phyloP scores from a whole-genome alignment of 2,329 filamentous ascomycete genomes.

The Verticillium klebahnii region DNA sequence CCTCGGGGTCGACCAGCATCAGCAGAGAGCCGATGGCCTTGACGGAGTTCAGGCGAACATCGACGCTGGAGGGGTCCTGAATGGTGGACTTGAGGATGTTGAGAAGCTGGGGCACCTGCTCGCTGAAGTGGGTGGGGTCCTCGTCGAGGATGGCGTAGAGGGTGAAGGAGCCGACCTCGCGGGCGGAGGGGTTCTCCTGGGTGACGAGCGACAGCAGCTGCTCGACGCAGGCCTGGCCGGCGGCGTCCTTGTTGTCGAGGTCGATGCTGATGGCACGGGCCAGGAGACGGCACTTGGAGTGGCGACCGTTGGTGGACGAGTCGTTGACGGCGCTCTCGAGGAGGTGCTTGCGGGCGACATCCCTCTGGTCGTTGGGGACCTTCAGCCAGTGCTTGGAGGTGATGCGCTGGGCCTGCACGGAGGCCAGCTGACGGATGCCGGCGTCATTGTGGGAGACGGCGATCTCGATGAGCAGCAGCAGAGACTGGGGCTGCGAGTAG shows the following conservation, averaged over 20 bases:
- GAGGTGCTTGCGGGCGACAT: constrained; percentile 73
- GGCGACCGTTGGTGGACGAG: constrained; percentile 69
- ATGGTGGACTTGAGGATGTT: constrained; percentile 82
- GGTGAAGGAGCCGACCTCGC: constrained; percentile 89
- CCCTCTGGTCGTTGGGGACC: constrained; percentile 71
- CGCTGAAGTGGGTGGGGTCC: constrained; percentile 77
- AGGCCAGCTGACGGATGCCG: constrained; percentile 80
- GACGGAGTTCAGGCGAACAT: constrained; percentile 93
- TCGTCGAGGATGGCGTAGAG: constrained; percentile 89
- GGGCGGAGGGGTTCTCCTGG: constrained; percentile 69
- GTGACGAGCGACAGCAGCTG: constrained; percentile 75
- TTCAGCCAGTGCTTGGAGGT: constrained; percentile 82
- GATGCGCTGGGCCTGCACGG: constrained; percentile 81
- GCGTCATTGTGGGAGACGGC: constrained; percentile 71
- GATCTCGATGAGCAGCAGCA: constrained; percentile 83
- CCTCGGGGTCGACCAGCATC: constrained; percentile 82
- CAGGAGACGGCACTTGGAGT: constrained; percentile 83
- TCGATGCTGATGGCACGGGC: constrained; percentile 83
- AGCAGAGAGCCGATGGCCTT: constrained; percentile 84
- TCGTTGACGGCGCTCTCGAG: constrained; percentile 82
- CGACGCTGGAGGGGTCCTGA: constrained; percentile 81
- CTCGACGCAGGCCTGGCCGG: constrained; percentile 79
- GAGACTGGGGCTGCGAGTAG: constrained; percentile 79
- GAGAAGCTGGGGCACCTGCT: constrained; percentile 76
- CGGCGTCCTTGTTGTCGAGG: constrained; percentile 43